Percentiles rank a stretch among this genome's conserved stretches.
Conservation (phyloP, 495 filamentous ascomycete genomes). For the Aspergillus wentii region DNA sequence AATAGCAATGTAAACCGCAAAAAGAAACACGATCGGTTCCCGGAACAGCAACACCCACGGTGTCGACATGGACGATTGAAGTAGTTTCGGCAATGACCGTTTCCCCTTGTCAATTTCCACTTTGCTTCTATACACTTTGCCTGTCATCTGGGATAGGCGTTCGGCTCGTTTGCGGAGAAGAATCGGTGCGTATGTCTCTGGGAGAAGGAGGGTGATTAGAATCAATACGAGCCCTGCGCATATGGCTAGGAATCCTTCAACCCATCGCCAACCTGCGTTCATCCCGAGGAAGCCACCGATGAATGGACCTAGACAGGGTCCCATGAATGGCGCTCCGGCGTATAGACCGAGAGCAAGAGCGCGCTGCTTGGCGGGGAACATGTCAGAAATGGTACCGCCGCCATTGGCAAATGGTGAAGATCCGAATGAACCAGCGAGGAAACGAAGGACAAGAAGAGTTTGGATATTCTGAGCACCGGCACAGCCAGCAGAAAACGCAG, state of each 20-base stretch:
- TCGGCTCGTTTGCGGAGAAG: constrained; percentile 46
- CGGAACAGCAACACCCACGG: constrained; percentile 53
- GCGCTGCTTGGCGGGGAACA: constrained; percentile 51
- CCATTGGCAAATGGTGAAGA: constrained; percentile 56
- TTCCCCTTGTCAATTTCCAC: constrained; percentile 33
- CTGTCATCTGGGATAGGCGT: constrained; percentile 47
- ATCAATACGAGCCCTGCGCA: constrained; percentile 18
- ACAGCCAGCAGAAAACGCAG: constrained; percentile 56
- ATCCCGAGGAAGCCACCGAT: constrained; percentile 47
- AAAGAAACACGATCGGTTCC: constrained; percentile 54
- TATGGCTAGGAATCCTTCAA: constrained; percentile 25
- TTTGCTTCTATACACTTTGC: constrained; percentile 46
- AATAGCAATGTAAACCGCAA: constrained; percentile 62
- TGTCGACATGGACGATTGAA: constrained; percentile 35
- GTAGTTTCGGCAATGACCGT: constrained; percentile 25
- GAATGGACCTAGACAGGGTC: constrained; percentile 48
- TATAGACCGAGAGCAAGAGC: constrained; percentile 52
- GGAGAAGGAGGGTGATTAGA: constrained; percentile 35
- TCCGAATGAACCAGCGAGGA: constrained; percentile 63
- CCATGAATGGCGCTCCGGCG: constrained; percentile 52
- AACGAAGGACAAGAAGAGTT: constrained; percentile 57
- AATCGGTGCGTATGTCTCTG: constrained; percentile 56
- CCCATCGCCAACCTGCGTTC: constrained; percentile 51
- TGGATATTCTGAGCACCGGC: constrained; percentile 52
- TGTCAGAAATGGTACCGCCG: constrained; percentile 58